Base-by-base conservation (phyloP, 2,329 filamentous ascomycete species). In the Cladobotryum mycophilum region DNA sequence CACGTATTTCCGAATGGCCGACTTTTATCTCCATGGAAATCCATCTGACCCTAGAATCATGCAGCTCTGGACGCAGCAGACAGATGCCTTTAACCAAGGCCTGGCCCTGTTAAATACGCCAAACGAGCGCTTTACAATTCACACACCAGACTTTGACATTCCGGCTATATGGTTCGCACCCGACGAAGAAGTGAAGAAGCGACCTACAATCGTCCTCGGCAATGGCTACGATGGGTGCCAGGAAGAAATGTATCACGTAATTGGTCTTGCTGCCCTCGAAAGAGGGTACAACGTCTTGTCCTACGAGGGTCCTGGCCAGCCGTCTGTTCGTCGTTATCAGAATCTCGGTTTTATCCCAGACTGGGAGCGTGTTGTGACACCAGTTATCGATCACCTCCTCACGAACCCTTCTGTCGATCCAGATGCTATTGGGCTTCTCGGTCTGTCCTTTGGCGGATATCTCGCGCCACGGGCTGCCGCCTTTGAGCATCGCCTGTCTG, bases 241-340 rank as follows among this genome's bases (percentile, higher is more conserved):
- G 51, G 71, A 75, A 48, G 71, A 73, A 20, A 58, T 70, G n/a
- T 67, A 68, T 45, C 71, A 75, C 47, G 35, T 58, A 6, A 57
- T 61, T 4, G 70, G 62, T n/a, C 56, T 60, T 1, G 56, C 63
- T 0, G 64, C 65, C 0, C 54, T 73, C 6, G 61, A 64, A 13
- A 63, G 70, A 1, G 72, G 72, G 8, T 71, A 63, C 55, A 72
- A 70, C 48, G 62, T 63, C 51, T 59, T 75, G 8, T 70, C 68
- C 0, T 76, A 70, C 48, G 74, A 77, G 49, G 74, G 74, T 0
- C 73, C 73, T 0, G 73, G 73, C 0, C 73, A 76, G 55, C 64
- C 67, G 1, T 67, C 62, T 1, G 67, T 72, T 2, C 65, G 68
- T 8, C 67, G 73, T 1, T 50, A 69, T 0, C 70, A 76, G 45